Base-by-base conservation (phyloP, 1,284 basidiomycete genomes). In the Ganoderma sinense region DNA sequence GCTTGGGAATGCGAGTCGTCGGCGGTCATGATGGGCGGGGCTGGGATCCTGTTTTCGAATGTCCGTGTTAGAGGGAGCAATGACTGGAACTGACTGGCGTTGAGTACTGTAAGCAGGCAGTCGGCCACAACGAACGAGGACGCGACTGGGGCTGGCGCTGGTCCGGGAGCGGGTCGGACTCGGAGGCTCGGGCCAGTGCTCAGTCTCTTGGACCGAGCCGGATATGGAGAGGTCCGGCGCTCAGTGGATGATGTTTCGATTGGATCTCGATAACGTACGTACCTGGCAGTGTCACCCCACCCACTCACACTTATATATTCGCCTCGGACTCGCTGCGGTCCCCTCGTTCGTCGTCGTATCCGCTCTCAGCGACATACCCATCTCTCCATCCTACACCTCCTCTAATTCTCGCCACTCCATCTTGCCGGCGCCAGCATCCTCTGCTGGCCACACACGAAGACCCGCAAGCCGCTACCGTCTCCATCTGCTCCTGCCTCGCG, bases 401-500 rank as follows among this genome's bases (percentile, higher is more conserved):
- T 10, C 2, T 6, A 63, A 4, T 43, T 41, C 60, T 53, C 39
- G 5, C 63, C 58, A 51, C 23, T 23, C 11, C 8, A n/a, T 16
- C 18, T 23, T 48, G 18, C 18, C 14, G 48, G 64, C 31, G 14
- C 39, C 13, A 29, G 31, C 63, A 58, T 39, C 33, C 45, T 20
- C 48, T 23, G 51, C 59, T 26, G 51, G 51, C 51, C 16, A 56
- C 26, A 5, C 20, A 56, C 53, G 53, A 56, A 56, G 53, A 29
- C 53, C 60, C 31, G 53, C 48, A 45, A 45, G 59, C 56, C 36
- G 36, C 36, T 36, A 36, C 36, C 59, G 4, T 31, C 40, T 36
- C 53, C 59, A 59, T 69, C 68, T 40, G 39, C 59, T 41, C 66
- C 64, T 40, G 59, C 67, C 66, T 66, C 65, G 69, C 65, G 66